Base-by-base conservation (phyloP, 805 yeast genomes). In the Starmerella riodocensis region DNA sequence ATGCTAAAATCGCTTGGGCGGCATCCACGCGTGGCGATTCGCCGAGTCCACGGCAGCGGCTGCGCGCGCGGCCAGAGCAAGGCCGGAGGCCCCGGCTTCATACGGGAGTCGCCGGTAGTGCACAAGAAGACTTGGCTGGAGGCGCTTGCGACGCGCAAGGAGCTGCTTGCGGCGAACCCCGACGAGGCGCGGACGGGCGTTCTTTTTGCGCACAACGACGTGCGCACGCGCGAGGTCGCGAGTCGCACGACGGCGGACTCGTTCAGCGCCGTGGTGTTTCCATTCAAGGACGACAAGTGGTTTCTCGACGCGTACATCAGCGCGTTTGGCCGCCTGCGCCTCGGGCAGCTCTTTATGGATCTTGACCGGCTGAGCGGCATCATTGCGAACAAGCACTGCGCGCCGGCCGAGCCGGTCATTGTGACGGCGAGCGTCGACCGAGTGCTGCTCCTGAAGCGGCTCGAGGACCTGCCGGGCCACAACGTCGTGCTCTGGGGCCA, bases 361-460 rank as follows among this genome's bases (percentile, higher is more conserved):
- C 65, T 86, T 53, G 97, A 86, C 56, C 86, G 94, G 4, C 65
- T 86, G 45, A 94, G 96, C 2, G 97, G 96, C 26, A 75, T 88
- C 55, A 85, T 86, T 52, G 94, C 94, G 18, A 81, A 85, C 58
- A 71, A 81, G 54, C 96, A 86, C 58, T 82, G 93, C 61, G 69
- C 79, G n/a, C 97, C 97, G 0, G 93, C 94, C 0, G 85, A 81
- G 56, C 96, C 97, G 9, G 84, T 85, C 59, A 80, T 86, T 56
- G 97, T 86, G 31, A 86, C 97, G 8, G 96, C 96, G 1, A 76
- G 91, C 21, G 95, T 86, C 21, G 96, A 88, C 61, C 66, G 95
- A 48, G 83, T 86, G 49, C 80, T 81, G 56, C 76, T 86, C 74
- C 73, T 84, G 43, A 80, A 79, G 59, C 76, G 84, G 50, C 72